phyloP scores from a whole-genome alignment of 2,329 filamentous ascomycete species.

The Coniochaeta ligniaria region DNA sequence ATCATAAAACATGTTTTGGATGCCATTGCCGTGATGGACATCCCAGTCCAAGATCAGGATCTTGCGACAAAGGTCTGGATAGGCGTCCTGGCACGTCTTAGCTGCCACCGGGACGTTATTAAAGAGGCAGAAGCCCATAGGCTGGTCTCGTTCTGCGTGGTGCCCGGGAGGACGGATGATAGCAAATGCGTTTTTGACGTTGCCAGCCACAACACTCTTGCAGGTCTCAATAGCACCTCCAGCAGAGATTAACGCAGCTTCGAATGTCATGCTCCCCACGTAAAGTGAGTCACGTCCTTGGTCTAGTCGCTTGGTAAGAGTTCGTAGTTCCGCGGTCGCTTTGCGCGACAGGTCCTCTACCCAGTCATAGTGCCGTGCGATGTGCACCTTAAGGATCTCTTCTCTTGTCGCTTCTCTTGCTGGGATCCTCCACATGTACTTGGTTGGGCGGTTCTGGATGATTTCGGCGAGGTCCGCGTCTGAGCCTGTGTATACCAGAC shows the following conservation, averaged over 20 bases:
- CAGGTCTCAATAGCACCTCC: slow-evolving; percentile 95
- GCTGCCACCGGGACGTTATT: slow-evolving; percentile 95
- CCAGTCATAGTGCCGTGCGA: slow-evolving; percentile 69
- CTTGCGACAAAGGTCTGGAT: slow-evolving; percentile 75
- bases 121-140: slow-evolving; percentile 95
- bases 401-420: slow-evolving; percentile 69
- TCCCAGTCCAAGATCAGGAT: slow-evolving; percentile 92
- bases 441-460: slow-evolving; percentile 45
- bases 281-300: slow-evolving; percentile 70
- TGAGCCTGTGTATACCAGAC: slow-evolving; percentile 61
- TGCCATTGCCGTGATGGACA: slow-evolving; percentile 77
- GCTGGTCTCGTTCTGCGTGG: slow-evolving; percentile 77
- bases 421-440: slow-evolving; percentile 69
- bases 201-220: slow-evolving; percentile 75
- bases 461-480: slow-evolving; percentile 46
- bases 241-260: slow-evolving; percentile 74
- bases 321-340: slow-evolving; percentile 58
- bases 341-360: slow-evolving; percentile 52
- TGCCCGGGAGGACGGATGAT: slow-evolving; percentile 93
- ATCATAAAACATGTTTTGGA: slow-evolving; percentile 92
- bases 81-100: slow-evolving; percentile 77
- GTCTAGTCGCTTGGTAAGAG: slow-evolving; percentile 54
- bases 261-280: slow-evolving; percentile 74
- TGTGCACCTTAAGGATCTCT: slow-evolving; percentile 78
- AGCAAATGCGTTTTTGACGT: slow-evolving; percentile 90